Base-by-base conservation (phyloP, 345 rosid genomes). In the Moringa oleifera region DNA sequence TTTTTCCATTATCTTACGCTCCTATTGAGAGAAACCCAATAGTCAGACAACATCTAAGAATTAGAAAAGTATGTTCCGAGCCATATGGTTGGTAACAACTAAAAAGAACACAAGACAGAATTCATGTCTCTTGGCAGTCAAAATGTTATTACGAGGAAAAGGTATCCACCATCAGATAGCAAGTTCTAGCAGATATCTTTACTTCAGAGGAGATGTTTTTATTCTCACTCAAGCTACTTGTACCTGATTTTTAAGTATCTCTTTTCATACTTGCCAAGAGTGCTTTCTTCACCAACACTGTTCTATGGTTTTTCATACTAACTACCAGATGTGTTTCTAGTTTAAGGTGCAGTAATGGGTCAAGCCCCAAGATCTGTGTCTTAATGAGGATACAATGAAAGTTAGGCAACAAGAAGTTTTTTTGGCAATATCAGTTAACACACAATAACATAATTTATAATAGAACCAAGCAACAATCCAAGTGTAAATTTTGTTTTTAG, bases 1-100 rank as follows among this genome's bases (percentile, higher is more conserved):
- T 25, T 70, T 53, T n/a, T 84, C 96, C 79, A 73, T 73, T 76
- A 92, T 78, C 79, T 82, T 89, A 58, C 82, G 83, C 84, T 92
- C 98, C 98, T 89, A 52, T 60, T 58, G 33, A 17, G 22, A 60
- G 51, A 65, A 68, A 57, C 20, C 33, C 5, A 55, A 25, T 50
- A 15, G 57, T 64, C 62, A 15, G 17, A 41, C 12, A 15, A 41
- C 13, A 41, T 41, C 16, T 2, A 41, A 4, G 2, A 41, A 41
- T 41, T 41, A 16, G 9, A 53, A 51, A 18, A 51, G 51, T 47
- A 18, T 47, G 54, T 15, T 51, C 54, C n/a, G 3, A 28, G 3
- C n/a, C n/a, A n/a, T n/a, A n/a, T n/a, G n/a, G n/a, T n/a, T n/a
- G n/a, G n/a, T n/a, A 33, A 33, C 5, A 33, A 41, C 1, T 41